Evolutionary conservation across 306 rosid genomes (phyloP).

Genomic region (Medicago lupulina): DNA sequence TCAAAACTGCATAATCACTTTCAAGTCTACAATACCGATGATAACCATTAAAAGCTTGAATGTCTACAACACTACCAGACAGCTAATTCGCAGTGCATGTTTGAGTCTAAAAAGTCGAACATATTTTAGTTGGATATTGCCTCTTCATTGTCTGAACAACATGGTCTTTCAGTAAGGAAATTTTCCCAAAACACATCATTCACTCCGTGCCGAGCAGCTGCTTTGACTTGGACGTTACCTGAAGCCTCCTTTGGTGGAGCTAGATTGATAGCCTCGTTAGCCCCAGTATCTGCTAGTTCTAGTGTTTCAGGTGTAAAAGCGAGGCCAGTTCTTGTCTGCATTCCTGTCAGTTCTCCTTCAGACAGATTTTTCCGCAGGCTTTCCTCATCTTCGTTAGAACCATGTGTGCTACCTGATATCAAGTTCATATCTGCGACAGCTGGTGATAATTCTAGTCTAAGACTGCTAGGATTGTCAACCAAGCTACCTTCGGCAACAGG

Average conservation of each 20-base stretch:
- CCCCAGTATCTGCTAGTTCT: slow-evolving; percentile 91
- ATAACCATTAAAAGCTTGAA: slow-evolving; percentile 10
- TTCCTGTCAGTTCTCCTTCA: slow-evolving; percentile 63
- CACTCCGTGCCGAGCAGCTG: slow-evolving; percentile 69
- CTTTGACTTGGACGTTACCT: slow-evolving; percentile 53
- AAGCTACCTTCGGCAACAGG: slow-evolving; percentile 62
- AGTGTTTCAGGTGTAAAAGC: slow-evolving; percentile 68
- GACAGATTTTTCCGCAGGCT: slow-evolving; percentile 60
- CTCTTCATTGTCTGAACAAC: slow-evolving; percentile 91
- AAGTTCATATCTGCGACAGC: slow-evolving; percentile 79
- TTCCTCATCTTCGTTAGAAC: slow-evolving; percentile 83
- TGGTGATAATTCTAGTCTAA: slow-evolving; percentile 80
- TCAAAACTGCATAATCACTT: background rate
- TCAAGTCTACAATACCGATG: slow-evolving; percentile 4
- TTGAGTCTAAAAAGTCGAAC: slow-evolving; percentile 18
- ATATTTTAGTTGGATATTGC: slow-evolving; percentile 67
- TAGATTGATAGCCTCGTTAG: slow-evolving; percentile 47
- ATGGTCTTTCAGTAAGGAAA: slow-evolving; percentile 97
- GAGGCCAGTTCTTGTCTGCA: slow-evolving; percentile 57
- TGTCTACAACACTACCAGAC: slow-evolving; percentile 32
- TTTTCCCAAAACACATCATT: slow-evolving; percentile 98
- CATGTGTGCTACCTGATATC: slow-evolving; percentile 84
- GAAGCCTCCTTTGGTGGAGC: slow-evolving; percentile 57
- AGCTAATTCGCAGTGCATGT: slow-evolving; percentile 28
- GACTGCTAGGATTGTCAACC: slow-evolving; percentile 66